Percentiles rank a stretch among this genome's conserved stretches.
phyloP scores from a whole-genome alignment of 2,329 filamentous ascomycete genomes.

The Penicillium sp. region DNA sequence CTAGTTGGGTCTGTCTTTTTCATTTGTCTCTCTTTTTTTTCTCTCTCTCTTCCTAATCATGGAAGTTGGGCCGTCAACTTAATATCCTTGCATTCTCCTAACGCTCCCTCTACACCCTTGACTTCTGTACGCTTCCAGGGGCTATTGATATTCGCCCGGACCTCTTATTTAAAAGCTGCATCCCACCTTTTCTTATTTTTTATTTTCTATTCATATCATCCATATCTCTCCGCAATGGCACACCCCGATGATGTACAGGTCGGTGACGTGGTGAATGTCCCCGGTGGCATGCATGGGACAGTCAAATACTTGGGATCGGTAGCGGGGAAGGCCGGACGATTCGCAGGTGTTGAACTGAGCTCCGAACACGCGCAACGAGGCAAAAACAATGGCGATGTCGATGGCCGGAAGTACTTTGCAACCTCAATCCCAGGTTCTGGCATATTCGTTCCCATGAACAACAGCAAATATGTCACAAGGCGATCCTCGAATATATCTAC shows the following conservation, averaged over 20 bases:
- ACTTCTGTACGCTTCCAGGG: slow-evolving; percentile 11
- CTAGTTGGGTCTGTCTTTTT: background rate
- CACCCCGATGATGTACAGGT: slow-evolving; percentile 60
- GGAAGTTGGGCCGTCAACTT: slow-evolving; percentile 15
- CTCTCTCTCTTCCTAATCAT: slow-evolving; percentile 4
- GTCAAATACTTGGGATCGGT: slow-evolving; percentile 88
- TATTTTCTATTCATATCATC: background rate
- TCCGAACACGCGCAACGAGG: slow-evolving; percentile 76
- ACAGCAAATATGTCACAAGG: slow-evolving; percentile 66
- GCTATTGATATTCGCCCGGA: slow-evolving; percentile 2
- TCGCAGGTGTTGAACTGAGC: slow-evolving; percentile 88
- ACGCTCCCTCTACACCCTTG: slow-evolving; percentile 13
- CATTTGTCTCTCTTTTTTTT: background rate
- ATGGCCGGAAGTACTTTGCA: slow-evolving; percentile 79
- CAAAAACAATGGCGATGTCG: slow-evolving; percentile 95
- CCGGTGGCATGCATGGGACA: slow-evolving; percentile 85
- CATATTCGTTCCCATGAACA: slow-evolving; percentile 87
- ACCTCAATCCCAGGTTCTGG: slow-evolving; percentile 77
- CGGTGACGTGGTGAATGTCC: slow-evolving; percentile 86
- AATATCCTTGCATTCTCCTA: slow-evolving; percentile 17
- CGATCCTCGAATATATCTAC: slow-evolving; percentile 56
- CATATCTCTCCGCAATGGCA: slow-evolving; percentile 31
- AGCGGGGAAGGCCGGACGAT: slow-evolving; percentile 82
- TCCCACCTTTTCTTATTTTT: slow-evolving; percentile 3
- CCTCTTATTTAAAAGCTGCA: slow-evolving; percentile 6